These are phyloP conservation scores for Dictyostelium citrinum DNA, from an alignment of 78 protist genomes.

Conservation along the genomic window DNA sequence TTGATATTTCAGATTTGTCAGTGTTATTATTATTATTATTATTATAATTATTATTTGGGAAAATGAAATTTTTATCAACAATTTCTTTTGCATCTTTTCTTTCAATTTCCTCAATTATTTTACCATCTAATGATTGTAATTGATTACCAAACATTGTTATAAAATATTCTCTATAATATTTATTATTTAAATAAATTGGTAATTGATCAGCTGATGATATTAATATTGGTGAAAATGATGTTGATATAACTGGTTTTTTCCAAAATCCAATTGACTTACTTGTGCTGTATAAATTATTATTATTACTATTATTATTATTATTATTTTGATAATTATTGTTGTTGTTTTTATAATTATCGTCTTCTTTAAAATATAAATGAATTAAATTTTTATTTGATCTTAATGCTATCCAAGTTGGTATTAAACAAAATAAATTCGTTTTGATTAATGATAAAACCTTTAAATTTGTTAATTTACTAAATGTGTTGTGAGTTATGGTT, in stretches of 20 bases:
- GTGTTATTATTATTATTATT: too few species aligned
- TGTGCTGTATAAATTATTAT: background rate
- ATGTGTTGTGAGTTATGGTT: background rate
- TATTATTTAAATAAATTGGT: background rate
- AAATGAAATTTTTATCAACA: background rate
- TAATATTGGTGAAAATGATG: background rate
- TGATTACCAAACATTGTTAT: background rate
- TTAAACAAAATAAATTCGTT: background rate
- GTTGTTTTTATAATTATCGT: background rate
- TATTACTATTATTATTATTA: too few species aligned
- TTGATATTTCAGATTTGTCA: background rate
- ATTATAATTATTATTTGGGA: background rate
- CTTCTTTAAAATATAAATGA: background rate
- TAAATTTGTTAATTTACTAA: background rate
- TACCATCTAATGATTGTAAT: background rate
- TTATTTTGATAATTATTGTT: too few species aligned
- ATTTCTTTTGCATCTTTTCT: background rate
- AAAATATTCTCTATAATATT: background rate
- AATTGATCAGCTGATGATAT: background rate
- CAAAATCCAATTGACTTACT: background rate
- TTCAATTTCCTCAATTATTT: background rate
- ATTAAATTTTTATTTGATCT: background rate
- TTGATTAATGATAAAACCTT: background rate
- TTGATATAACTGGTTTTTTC: background rate
- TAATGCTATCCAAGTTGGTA: background rate